Evolutionary conservation across 2,329 filamentous ascomycete species (phyloP).

Genomic region (Penicillium sclerotigenum): DNA sequence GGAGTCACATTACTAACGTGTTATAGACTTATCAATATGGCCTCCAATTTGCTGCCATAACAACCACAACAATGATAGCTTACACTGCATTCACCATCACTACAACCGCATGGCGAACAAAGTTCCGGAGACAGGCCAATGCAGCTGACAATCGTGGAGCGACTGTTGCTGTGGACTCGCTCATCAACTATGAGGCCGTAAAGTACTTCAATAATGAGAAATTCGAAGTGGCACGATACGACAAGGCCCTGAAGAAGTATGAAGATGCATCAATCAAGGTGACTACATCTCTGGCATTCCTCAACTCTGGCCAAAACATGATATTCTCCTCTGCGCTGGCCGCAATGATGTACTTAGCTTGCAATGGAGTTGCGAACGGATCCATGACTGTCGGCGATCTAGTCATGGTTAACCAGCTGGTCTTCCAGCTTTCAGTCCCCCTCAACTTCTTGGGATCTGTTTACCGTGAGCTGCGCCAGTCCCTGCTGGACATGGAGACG

Average conservation of each 20-base stretch:
- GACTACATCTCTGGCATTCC: slow-evolving; percentile 83
- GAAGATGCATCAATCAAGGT: slow-evolving; percentile 96
- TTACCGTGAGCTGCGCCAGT: slow-evolving; percentile 92
- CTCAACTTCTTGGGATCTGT: slow-evolving; percentile 98
- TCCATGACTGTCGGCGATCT: slow-evolving; percentile 87
- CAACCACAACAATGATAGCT: slow-evolving; percentile 81
- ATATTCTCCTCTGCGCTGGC: slow-evolving; percentile 95
- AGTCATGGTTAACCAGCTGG: slow-evolving; percentile 98
- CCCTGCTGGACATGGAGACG: slow-evolving; percentile 95
- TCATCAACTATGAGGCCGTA: slow-evolving; percentile 98
- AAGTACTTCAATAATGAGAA: slow-evolving; percentile 99
- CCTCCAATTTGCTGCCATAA: slow-evolving; percentile 85
- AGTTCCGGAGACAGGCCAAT: slow-evolving; percentile 92
- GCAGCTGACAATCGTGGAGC: slow-evolving; percentile 94
- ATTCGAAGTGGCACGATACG: slow-evolving; percentile 87
- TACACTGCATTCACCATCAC: slow-evolving; percentile 97
- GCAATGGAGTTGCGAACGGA: slow-evolving; percentile 79
- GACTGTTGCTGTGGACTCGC: slow-evolving; percentile 89
- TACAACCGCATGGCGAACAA: slow-evolving; percentile 95
- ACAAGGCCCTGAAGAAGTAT: slow-evolving; percentile 79
- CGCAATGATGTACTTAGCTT: slow-evolving; percentile 96
- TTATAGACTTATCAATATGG: slow-evolving; percentile 85
- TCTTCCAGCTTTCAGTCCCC: slow-evolving; percentile 95
- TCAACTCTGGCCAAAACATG: slow-evolving; percentile 94
- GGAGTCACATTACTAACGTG: slow-evolving; percentile 11